A percentile compares a stretch with the other conserved stretches of the same genome.
These are phyloP conservation scores for Daedaleopsis sinensis DNA, from an alignment of 768 basidiomycete genomes.

Conservation along the genomic window DNA sequence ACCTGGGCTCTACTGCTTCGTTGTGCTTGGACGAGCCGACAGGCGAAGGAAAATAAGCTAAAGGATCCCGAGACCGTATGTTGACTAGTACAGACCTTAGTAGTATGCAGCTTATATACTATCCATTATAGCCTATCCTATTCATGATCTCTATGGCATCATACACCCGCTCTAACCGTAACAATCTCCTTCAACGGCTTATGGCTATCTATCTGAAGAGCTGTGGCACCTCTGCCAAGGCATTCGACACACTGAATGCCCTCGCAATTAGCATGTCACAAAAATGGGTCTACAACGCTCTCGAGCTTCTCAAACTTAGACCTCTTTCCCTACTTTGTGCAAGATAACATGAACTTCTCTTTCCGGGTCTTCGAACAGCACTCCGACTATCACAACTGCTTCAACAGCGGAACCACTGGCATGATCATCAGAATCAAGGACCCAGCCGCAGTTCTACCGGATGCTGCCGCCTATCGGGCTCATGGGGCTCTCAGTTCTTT, in stretches of 20 bases:
- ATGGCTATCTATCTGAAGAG: conserved; percentile 41
- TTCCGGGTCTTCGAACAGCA: too few species aligned
- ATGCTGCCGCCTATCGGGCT: too few species aligned
- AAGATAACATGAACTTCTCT: too few species aligned
- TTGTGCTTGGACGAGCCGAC: background rate
- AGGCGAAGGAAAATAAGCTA: background rate
- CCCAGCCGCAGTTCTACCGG: too few species aligned
- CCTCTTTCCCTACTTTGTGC: too few species aligned
- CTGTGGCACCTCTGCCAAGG: conserved; percentile 40
- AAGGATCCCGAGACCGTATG: background rate
- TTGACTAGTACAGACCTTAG: background rate
- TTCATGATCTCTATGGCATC: background rate
- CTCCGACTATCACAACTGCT: too few species aligned
- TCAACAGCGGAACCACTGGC: too few species aligned
- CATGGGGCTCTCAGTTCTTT: too few species aligned
- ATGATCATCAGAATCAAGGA: too few species aligned
- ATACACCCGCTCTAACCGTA: background rate
- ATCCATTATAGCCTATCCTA: background rate
- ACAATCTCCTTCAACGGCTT: conserved; percentile 7
- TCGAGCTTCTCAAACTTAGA: too few species aligned
- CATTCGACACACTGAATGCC: conserved; percentile 40
- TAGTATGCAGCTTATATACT: background rate
- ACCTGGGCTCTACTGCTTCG: background rate
- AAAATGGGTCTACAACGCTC: conserved; percentile 33
- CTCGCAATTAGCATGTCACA: conserved; percentile 44